Conservation (phyloP, 1,139 yeast genomes). For the Debaryomyces psychrophilus region DNA sequence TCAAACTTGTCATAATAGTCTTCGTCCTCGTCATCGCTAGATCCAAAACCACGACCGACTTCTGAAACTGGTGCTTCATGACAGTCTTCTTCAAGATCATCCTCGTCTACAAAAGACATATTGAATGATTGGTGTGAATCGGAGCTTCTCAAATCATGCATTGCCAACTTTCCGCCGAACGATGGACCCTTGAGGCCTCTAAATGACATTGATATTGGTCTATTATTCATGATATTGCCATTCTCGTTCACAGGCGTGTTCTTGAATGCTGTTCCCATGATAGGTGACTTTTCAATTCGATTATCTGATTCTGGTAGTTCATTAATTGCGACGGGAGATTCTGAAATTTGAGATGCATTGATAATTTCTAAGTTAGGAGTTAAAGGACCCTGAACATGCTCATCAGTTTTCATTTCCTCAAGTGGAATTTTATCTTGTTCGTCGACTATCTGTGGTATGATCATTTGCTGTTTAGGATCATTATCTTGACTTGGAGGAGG, state of each 20-base stretch:
- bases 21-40: constrained; percentile 31
- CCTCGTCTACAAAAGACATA: constrained; percentile 31
- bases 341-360: constrained; percentile 13
- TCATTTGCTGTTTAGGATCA: not conserved
- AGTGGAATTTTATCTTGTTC: not conserved
- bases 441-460: not conserved
- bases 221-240: constrained; percentile 24
- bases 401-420: not conserved
- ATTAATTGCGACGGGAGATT: constrained; percentile 18
- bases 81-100: constrained; percentile 14
- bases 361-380: constrained; percentile 20
- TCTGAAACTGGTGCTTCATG: constrained; percentile 22
- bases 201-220: constrained; percentile 72
- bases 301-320: constrained; percentile 18
- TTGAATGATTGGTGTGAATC: constrained; percentile 51
- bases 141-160: constrained; percentile 34
- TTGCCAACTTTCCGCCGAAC: constrained; percentile 41
- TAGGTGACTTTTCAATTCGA: constrained; percentile 25
- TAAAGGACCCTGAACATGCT: constrained; percentile 11
- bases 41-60: constrained; percentile 36
- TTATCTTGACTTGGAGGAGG: constrained; percentile 15
- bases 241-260: constrained; percentile 16
- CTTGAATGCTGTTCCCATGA: constrained; percentile 24
- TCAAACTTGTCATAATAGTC: constrained; percentile 5
- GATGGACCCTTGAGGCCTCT: constrained; percentile 64